These are phyloP conservation scores for Pythium brachiatum DNA, from an alignment of 352 stramenopile species.

Conservation along the genomic window DNA sequence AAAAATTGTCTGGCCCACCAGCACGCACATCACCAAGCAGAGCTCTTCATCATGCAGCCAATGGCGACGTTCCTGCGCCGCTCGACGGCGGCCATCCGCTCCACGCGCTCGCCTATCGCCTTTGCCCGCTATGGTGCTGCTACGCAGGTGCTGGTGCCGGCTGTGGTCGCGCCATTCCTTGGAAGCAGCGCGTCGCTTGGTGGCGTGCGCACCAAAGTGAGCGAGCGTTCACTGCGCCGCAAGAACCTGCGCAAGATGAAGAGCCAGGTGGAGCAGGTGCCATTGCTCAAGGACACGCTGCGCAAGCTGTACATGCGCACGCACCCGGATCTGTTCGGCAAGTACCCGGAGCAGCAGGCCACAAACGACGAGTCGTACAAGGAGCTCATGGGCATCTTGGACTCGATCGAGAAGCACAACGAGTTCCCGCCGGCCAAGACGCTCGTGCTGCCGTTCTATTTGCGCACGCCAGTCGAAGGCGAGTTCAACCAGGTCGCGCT, in stretches of 20 bases:
- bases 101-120: slow-evolving; percentile 3
- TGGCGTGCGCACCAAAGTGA: slow-evolving; percentile 63
- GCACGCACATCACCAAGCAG: slow-evolving; percentile 3
- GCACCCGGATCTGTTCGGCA: slow-evolving; percentile 72
- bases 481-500: slow-evolving; percentile 70
- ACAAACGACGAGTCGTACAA: slow-evolving; percentile 78
- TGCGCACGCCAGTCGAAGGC: slow-evolving; percentile 66
- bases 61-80: slow-evolving; percentile 19
- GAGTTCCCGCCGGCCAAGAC: slow-evolving; percentile 74
- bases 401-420: slow-evolving; percentile 78
- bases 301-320: slow-evolving; percentile 82
- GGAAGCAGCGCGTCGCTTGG: slow-evolving; percentile 5
- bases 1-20: slow-evolving; percentile 16
- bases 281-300: slow-evolving; percentile 71
- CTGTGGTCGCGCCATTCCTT: slow-evolving; percentile 12
- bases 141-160: slow-evolving; percentile 4
- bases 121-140: neutral
- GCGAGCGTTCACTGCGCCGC: slow-evolving; percentile 59
- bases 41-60: slow-evolving; percentile 10
- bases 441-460: slow-evolving; percentile 62
- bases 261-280: slow-evolving; percentile 52
- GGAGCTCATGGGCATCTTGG: slow-evolving; percentile 75
- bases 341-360: slow-evolving; percentile 63
- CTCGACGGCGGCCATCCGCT: slow-evolving; percentile 10
- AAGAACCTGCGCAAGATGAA: slow-evolving; percentile 84